phyloP scores from a whole-genome alignment of 345 rosid species.

The Ceriops decandra region DNA sequence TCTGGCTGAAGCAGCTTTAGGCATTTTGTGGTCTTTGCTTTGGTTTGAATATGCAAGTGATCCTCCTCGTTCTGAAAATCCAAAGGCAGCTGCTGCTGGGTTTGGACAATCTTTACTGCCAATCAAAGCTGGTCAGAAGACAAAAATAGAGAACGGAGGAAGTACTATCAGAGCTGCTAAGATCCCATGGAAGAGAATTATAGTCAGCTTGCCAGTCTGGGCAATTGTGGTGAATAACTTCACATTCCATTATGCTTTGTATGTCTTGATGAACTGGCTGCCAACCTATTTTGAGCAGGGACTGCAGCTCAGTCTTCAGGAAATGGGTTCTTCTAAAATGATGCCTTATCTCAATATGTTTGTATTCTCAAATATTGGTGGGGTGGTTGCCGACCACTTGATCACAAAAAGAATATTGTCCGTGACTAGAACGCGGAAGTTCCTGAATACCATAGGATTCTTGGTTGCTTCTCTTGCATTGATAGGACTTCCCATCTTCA shows the following conservation, averaged over 20 bases:
- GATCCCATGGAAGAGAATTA: constrained; percentile 87
- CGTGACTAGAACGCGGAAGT: constrained; percentile 72
- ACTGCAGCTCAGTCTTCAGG: constrained; percentile 85
- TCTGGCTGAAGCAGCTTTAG: constrained; percentile 80
- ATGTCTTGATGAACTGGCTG: constrained; percentile 96
- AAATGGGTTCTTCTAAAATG: constrained; percentile 97
- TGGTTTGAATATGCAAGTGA: constrained; percentile 81
- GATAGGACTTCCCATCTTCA: constrained; percentile 72
- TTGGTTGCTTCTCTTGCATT: constrained; percentile 74
- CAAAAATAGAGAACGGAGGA: constrained; percentile 54
- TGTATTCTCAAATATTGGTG: constrained; percentile 89
- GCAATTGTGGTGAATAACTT: constrained; percentile 92
- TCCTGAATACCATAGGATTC: constrained; percentile 79
- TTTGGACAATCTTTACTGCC: constrained; percentile 77
- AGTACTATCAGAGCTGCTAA: constrained; percentile 37
- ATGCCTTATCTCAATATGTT: constrained; percentile 97
- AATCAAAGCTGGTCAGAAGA: constrained; percentile 55
- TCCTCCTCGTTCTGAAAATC: constrained; percentile 87
- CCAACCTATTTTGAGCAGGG: constrained; percentile 91
- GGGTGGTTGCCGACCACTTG: constrained; percentile 85
- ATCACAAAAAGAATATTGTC: constrained; percentile 70
- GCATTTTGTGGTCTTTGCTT: constrained; percentile 79
- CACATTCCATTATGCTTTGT: constrained; percentile 92
- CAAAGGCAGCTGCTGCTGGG: constrained; percentile 85
- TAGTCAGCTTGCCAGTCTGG: constrained; percentile 74